Percentiles rank a stretch among this genome's conserved stretches.
Conservation (phyloP, 2,329 filamentous ascomycete species). For the Aspergillus flavus region DNA sequence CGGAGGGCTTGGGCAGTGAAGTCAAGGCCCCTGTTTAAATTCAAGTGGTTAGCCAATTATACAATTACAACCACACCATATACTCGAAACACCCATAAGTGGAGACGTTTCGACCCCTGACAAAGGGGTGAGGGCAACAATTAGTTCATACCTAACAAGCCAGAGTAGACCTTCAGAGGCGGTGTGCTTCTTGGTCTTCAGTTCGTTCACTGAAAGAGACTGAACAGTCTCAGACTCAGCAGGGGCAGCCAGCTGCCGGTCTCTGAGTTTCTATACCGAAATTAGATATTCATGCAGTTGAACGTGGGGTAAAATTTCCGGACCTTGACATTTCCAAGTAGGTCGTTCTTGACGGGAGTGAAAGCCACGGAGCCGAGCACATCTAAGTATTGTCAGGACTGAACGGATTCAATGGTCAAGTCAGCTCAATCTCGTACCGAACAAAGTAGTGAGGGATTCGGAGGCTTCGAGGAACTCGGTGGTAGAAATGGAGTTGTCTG, state of each 20-base stretch:
- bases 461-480: constrained; percentile 88
- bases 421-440: constrained; percentile 60
- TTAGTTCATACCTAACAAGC: constrained; percentile 69
- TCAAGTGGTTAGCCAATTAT: constrained; percentile 7
- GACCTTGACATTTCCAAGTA: constrained; percentile 89
- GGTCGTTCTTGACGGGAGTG: constrained; percentile 86
- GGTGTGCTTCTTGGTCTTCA: constrained; percentile 84
- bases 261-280: constrained; percentile 75
- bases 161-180: constrained; percentile 90
- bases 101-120: constrained; percentile 4
- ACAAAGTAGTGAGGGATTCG: constrained; percentile 82
- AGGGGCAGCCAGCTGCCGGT: constrained; percentile 77
- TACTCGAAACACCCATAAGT: constrained; percentile 5
- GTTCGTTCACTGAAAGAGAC: constrained; percentile 80
- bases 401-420: background rate
- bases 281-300: constrained; percentile 13
- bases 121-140: background rate
- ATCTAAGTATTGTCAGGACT: constrained; percentile 46
- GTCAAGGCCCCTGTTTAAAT: constrained; percentile 72
- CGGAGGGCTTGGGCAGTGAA: constrained; percentile 87
- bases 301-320: constrained; percentile 20
- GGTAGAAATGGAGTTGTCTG: constrained; percentile 76
- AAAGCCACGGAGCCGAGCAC: constrained; percentile 73
- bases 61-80: background rate
- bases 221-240: constrained; percentile 82